Evolutionary conservation across 2,329 filamentous ascomycete genomes (phyloP), one percentile per base, ranked within the genome.

Genomic region (Botryosphaeria dothidea): DNA sequence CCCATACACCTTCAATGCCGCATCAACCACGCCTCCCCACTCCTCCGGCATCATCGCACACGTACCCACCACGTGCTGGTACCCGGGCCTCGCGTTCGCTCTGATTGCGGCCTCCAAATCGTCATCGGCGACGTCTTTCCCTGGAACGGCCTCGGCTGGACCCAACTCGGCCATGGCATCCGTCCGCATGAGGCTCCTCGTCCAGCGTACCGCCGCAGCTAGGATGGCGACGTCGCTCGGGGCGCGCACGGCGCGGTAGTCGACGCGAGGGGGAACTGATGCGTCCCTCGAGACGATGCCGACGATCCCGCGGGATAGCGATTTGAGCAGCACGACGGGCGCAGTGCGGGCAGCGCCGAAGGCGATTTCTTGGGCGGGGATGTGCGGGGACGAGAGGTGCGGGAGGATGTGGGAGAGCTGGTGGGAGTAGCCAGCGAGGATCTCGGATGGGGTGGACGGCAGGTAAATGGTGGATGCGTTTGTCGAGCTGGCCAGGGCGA

Each of bases 61-160:
- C 51, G 51, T 38, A 2, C 31, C 19, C 4, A 38, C 31, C 9
- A 25, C n/a, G 13, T 36, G 19, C 31, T 38, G 19, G 19, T 17
- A 38, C 31, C 5, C 21, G 4, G 31, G 31, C 31, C 6, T 5
- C 19, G 15, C 51, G 3, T 41, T 27, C 19, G 31, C 11, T n/a
- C 51, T 31, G 8, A 41, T 23, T 23, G 23, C 4, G 4, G 4
- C 31, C n/a, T 38, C 21, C 15, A n/a, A 31, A 13, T 38, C 31
- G n/a, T 75, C 77, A 29, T 68, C 75, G 19, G 79, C 77, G 67
- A 2, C 21, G 11, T 6, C 4, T 25, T n/a, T n/a, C n/a, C 31
- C 31, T 2, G 51, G 34, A n/a, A 23, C 4, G 9, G 19, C 21
- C 23, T 25, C 46, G 9, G 19, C 9, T 25, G 23, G 48, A 25